A percentile compares a stretch with the other conserved stretches of the same genome.
phyloP scores from a whole-genome alignment of 2,329 filamentous ascomycete species.

The Hypoxylon sp. region DNA sequence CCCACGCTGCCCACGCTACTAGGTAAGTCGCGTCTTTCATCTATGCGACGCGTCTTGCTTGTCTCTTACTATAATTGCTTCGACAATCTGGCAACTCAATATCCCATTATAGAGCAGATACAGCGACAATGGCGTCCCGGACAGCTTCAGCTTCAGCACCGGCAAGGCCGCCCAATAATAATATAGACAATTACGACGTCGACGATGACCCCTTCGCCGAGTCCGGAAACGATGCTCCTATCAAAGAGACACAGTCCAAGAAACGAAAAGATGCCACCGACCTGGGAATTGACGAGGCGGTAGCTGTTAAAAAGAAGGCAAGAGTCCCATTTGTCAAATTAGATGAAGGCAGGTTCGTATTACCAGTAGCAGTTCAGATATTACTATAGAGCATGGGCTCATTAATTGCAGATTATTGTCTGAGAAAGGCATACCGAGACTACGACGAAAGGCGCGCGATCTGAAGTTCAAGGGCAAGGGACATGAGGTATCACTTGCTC shows the following conservation, averaged over 20 bases:
- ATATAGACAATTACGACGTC: slow-evolving; percentile 82
- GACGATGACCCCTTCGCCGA: slow-evolving; percentile 67
- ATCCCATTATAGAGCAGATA: neutral
- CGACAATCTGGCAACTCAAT: neutral
- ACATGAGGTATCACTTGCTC: slow-evolving; percentile 74
- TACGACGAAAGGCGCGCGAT: slow-evolving; percentile 77
- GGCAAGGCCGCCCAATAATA: slow-evolving; percentile 67
- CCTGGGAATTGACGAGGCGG: slow-evolving; percentile 87
- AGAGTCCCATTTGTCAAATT: slow-evolving; percentile 83
- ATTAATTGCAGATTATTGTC: slow-evolving; percentile 76
- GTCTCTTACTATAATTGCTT: slow-evolving; percentile 5
- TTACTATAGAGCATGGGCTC: slow-evolving; percentile 4
- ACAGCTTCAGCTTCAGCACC: slow-evolving; percentile 32
- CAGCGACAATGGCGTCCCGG: slow-evolving; percentile 49
- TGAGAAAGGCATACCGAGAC: slow-evolving; percentile 82
- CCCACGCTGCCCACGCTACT: slow-evolving; percentile 29
- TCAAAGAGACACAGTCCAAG: slow-evolving; percentile 53
- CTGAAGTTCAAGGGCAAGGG: slow-evolving; percentile 92
- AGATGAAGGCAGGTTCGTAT: slow-evolving; percentile 77
- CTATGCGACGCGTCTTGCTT: slow-evolving; percentile 32
- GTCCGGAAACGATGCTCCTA: slow-evolving; percentile 57
- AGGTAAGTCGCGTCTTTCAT: slow-evolving; percentile 39
- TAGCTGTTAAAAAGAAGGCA: slow-evolving; percentile 83
- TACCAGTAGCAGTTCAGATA: neutral
- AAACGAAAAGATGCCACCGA: slow-evolving; percentile 65